phyloP scores from a whole-genome alignment of 495 filamentous ascomycete genomes.

The Podospora fimiseda region DNA sequence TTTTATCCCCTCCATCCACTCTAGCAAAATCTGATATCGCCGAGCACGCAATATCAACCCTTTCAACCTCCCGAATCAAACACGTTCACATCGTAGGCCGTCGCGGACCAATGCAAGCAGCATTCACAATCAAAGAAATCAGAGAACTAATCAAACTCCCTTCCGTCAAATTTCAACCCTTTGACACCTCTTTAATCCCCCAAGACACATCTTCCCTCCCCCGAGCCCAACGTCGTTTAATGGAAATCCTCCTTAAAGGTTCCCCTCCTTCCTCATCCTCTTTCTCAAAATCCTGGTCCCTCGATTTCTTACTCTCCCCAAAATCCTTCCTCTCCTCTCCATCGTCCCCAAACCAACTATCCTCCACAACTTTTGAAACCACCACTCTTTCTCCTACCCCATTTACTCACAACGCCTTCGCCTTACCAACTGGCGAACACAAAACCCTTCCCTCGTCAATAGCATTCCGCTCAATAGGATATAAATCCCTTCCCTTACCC shows the following conservation, averaged over 20 bases:
- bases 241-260: slow-evolving; percentile 72
- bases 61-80: slow-evolving; percentile 68
- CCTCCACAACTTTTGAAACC: slow-evolving; percentile 58
- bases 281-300: slow-evolving; percentile 62
- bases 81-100: slow-evolving; percentile 79
- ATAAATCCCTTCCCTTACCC: slow-evolving; percentile 69
- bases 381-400: slow-evolving; percentile 43
- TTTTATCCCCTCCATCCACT: slow-evolving; percentile 64
- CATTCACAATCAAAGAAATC: slow-evolving; percentile 91
- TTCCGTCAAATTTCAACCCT: slow-evolving; percentile 61
- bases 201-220: slow-evolving; percentile 57
- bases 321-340: slow-evolving; percentile 54
- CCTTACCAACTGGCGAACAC: slow-evolving; percentile 40
- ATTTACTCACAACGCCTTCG: slow-evolving; percentile 48
- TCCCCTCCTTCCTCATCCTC: slow-evolving; percentile 37
- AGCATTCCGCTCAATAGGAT: slow-evolving; percentile 89
- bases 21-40: slow-evolving; percentile 83
- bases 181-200: slow-evolving; percentile 59
- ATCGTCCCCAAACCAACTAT: slow-evolving; percentile 40
- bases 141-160: slow-evolving; percentile 81
- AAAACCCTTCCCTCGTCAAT: slow-evolving; percentile 49
- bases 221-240: slow-evolving; percentile 66
- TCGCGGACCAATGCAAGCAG: slow-evolving; percentile 82
- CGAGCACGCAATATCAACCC: slow-evolving; percentile 66
- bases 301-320: slow-evolving; percentile 77